Conservation (phyloP, 805 yeast species). For the Nakazawaea siamensis region DNA sequence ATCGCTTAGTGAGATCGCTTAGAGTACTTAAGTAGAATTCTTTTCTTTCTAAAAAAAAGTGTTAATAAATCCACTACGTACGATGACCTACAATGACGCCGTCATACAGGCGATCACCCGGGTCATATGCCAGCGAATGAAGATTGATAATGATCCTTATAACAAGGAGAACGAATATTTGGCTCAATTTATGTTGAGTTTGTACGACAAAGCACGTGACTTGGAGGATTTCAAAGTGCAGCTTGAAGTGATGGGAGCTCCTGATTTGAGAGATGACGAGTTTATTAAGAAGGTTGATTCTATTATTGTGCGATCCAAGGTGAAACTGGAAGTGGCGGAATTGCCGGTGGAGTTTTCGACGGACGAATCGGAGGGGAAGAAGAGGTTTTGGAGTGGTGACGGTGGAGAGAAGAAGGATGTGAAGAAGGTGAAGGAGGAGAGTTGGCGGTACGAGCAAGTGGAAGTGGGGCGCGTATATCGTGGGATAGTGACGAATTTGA, state of each 20-base stretch:
- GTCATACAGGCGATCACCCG: slow-evolving; percentile 1
- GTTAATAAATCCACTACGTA: no score
- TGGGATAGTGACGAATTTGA: slow-evolving; percentile 55
- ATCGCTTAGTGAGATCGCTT: no score
- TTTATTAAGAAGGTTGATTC: slow-evolving; percentile 1
- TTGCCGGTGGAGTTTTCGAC: background rate
- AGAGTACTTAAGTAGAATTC: no score
- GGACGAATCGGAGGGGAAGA: background rate
- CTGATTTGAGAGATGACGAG: slow-evolving; percentile 7
- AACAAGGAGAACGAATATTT: slow-evolving; percentile 9
- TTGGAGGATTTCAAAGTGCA: slow-evolving; percentile 9
- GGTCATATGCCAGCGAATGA: slow-evolving; percentile 3
- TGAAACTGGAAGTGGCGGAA: background rate
- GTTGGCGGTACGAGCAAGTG: slow-evolving; percentile 22
- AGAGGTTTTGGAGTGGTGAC: background rate
- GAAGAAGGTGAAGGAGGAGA: background rate
- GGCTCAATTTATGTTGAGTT: slow-evolving; percentile 10
- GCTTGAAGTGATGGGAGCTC: slow-evolving; percentile 11
- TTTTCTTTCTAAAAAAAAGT: no score
- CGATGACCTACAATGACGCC: background rate
- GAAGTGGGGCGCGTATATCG: slow-evolving; percentile 39
- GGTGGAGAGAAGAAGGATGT: background rate
- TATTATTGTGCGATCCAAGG: background rate
- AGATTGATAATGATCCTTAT: slow-evolving; percentile 5
- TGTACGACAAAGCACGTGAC: slow-evolving; percentile 8